Base-by-base conservation (phyloP, 768 basidiomycete species). In the Crucibulum laeve region DNA sequence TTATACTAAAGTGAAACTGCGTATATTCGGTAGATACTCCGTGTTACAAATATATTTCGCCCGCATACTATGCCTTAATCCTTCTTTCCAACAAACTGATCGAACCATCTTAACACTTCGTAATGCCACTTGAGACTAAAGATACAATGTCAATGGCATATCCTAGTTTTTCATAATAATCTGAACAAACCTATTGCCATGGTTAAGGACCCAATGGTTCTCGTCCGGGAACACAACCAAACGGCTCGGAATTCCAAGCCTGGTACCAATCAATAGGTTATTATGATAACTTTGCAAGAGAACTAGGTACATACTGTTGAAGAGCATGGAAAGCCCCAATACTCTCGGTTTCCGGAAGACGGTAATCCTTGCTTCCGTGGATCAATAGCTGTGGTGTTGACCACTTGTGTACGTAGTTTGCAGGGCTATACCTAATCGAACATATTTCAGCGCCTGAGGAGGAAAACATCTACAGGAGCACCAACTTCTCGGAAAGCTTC, bases 101-200 rank as follows among this genome's bases (percentile, higher is more conserved):
- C 79, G 48, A 96, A 84, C 91, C 91, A 98, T 47, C 79, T 74
- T 67, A 99, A 85, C 10, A 98, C 86, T 60, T 99, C 95, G 51
- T 87, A 72, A 64, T 97, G 91, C 95, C 95, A 98, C 60, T 92
- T 91, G 60, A 95, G 66, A 57, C 89, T 87, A 54, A 25, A 42
- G 30, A 26, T 37, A n/a, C 15, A 28, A 19, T 28, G 28, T 42
- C 23, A 19, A 40, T 4, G 4, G 18, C 5, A 38, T 48, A 6
- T n/a, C 17, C 7, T 22, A 36, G 32, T 42, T 21, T 40, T 14
- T 8, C 18, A 30, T 26, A 21, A n/a, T 19, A 43, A 34, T 44
- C 25, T 1, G 28, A 24, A 51, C 70, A 23, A 21, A 80, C 81
- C 81, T 87, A 53, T 90, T 90, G 42, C 81, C 83, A 46, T 84